Conservation (phyloP, 2,329 filamentous ascomycete species). For the Pyrenophora tritici-repentis region DNA sequence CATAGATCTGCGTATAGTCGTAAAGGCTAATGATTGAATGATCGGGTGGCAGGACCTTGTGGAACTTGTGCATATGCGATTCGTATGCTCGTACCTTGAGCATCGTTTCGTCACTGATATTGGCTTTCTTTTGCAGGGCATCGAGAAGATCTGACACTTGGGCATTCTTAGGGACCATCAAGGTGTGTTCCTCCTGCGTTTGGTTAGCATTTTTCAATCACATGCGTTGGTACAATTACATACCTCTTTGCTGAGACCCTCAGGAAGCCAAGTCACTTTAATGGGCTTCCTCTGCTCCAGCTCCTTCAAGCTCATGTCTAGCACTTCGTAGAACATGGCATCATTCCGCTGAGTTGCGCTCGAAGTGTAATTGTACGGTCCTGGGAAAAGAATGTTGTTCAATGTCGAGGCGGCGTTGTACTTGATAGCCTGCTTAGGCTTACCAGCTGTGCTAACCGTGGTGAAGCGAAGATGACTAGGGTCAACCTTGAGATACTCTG, state of each 20-base stretch:
- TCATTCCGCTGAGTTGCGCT: slow-evolving; percentile 71
- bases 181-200: slow-evolving; percentile 72
- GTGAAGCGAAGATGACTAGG: slow-evolving; percentile 90
- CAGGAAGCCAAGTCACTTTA: slow-evolving; percentile 81
- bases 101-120: slow-evolving; percentile 75
- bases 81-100: slow-evolving; percentile 81
- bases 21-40: slow-evolving; percentile 80
- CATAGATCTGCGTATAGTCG: slow-evolving; percentile 82
- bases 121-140: slow-evolving; percentile 77
- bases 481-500: slow-evolving; percentile 74
- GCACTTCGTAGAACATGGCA: slow-evolving; percentile 85
- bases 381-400: slow-evolving; percentile 75
- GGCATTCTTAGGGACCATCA: slow-evolving; percentile 87
- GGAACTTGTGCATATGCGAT: slow-evolving; percentile 79
- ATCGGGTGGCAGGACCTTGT: slow-evolving; percentile 73
- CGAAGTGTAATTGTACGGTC: slow-evolving; percentile 70
- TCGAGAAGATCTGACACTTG: slow-evolving; percentile 77
- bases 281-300: slow-evolving; percentile 89
- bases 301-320: slow-evolving; percentile 93
- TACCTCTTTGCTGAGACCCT: slow-evolving; percentile 90
- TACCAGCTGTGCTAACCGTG: slow-evolving; percentile 79
- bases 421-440: slow-evolving; percentile 78
- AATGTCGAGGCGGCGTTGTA: slow-evolving; percentile 73
- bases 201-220: slow-evolving; percentile 14
- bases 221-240: slow-evolving; percentile 30